phyloP scores from a whole-genome alignment of 345 rosid genomes.

The Microcos paniculata region DNA sequence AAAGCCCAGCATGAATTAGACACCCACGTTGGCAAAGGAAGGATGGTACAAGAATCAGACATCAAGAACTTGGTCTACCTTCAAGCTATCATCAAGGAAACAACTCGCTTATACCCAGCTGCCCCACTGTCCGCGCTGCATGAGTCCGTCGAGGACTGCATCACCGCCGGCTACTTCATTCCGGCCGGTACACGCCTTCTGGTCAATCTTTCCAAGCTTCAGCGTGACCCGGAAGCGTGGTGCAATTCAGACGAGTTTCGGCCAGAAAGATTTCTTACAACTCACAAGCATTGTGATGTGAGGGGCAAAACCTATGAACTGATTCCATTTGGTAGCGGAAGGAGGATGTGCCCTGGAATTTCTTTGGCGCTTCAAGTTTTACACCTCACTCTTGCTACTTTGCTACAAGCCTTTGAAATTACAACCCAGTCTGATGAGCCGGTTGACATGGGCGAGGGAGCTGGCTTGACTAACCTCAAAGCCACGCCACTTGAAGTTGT shows the following conservation, averaged over 20 bases:
- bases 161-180: not conserved
- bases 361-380: not conserved
- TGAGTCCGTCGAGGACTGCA: not conserved
- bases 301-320: not conserved
- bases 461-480: conserved; percentile 6
- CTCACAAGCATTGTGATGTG: not conserved
- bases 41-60: not conserved
- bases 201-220: not conserved
- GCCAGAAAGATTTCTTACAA: not conserved
- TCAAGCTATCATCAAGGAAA: not conserved
- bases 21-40: not conserved
- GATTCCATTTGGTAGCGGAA: not conserved
- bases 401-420: not conserved
- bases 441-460: not conserved
- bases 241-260: not conserved
- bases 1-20: conserved; percentile 45
- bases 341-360: not conserved
- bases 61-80: not conserved
- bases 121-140: not conserved
- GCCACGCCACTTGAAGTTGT: not conserved
- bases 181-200: not conserved
- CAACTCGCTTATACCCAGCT: not conserved
- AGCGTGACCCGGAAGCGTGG: not conserved
- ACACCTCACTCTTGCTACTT: not conserved
- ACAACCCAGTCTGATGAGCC: not conserved